Conservation (phyloP, 1,139 yeast genomes). For the Suhomyces atakaporum region DNA sequence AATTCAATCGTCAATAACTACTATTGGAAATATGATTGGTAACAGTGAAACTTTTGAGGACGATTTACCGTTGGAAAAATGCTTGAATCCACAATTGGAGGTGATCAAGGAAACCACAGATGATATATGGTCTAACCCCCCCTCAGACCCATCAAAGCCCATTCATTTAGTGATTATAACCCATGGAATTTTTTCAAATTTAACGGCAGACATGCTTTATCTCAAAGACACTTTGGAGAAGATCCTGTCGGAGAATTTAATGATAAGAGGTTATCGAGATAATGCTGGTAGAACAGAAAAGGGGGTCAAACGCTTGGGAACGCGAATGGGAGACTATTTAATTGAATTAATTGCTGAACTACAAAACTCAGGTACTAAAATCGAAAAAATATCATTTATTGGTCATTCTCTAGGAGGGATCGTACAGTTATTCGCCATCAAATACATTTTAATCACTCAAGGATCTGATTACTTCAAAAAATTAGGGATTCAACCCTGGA, state of each 20-base stretch:
- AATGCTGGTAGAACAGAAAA: slow-evolving; percentile 30
- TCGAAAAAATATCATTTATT: slow-evolving; percentile 24
- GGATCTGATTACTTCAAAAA: slow-evolving; percentile 21
- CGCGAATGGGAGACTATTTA: slow-evolving; percentile 19
- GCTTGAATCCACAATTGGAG: slow-evolving; percentile 15
- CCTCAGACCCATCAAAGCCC: slow-evolving; percentile 18
- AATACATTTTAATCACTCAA: slow-evolving; percentile 20
- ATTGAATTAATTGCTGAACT: slow-evolving; percentile 18
- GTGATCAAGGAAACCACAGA: slow-evolving; percentile 19
- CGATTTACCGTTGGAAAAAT: slow-evolving; percentile 6
- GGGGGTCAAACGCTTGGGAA: slow-evolving; percentile 26
- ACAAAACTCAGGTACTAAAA: slow-evolving; percentile 7
- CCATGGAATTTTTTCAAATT: slow-evolving; percentile 27
- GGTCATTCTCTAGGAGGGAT: slow-evolving; percentile 31
- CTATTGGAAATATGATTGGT: slow-evolving; percentile 12
- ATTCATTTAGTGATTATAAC: slow-evolving; percentile 26
- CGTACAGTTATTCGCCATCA: slow-evolving; percentile 28
- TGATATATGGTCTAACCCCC: slow-evolving; percentile 23
- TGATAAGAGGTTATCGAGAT: slow-evolving; percentile 26
- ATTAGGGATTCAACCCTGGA: slow-evolving; percentile 19
- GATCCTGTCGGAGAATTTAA: slow-evolving; percentile 18
- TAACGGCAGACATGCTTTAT: slow-evolving; percentile 30
- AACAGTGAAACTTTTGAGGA: background rate
- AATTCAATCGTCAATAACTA: slow-evolving; percentile 21
- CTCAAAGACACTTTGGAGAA: slow-evolving; percentile 23